Conservation (phyloP, 2,329 filamentous ascomycete genomes). For the Claviceps spartinae region DNA sequence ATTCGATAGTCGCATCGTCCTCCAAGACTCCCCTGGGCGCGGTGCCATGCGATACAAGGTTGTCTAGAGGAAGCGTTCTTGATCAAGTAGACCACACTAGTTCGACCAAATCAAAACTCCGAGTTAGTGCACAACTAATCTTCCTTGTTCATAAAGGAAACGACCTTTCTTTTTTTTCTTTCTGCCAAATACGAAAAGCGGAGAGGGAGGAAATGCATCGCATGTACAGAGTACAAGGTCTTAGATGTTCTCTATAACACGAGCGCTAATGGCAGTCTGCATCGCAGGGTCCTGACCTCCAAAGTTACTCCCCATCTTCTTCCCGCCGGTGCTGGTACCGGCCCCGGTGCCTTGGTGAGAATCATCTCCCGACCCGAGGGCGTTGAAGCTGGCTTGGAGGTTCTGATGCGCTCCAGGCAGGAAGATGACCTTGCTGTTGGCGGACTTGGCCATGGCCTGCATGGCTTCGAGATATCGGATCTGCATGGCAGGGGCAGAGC, state of each 20-base stretch:
- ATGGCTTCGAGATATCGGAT: constrained; percentile 96
- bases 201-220: too few relatives aligned
- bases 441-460: constrained; percentile 94
- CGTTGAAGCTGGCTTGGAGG: constrained; percentile 31
- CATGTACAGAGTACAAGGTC: background rate
- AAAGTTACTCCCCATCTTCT: constrained; percentile 31
- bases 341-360: constrained; percentile 15
- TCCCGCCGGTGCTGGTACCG: constrained; percentile 38
- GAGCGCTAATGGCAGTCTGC: constrained; percentile 68
- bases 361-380: constrained; percentile 23
- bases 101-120: constrained; percentile 11
- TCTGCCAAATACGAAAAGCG: too few relatives aligned
- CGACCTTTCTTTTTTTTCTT: too few relatives aligned
- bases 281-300: constrained; percentile 47
- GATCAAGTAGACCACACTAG: constrained; percentile 25
- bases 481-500: constrained; percentile 90
- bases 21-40: constrained; percentile 9
- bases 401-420: constrained; percentile 50
- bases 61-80: background rate
- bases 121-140: constrained; percentile 16
- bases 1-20: constrained; percentile 1
- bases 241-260: constrained; percentile 77
- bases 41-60: constrained; percentile 7
- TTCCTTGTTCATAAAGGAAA: background rate
- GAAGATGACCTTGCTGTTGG: constrained; percentile 83